Evolutionary conservation across 176 grass and related monocot species (phyloP).

Genomic region (Pontederia crassipes): DNA sequence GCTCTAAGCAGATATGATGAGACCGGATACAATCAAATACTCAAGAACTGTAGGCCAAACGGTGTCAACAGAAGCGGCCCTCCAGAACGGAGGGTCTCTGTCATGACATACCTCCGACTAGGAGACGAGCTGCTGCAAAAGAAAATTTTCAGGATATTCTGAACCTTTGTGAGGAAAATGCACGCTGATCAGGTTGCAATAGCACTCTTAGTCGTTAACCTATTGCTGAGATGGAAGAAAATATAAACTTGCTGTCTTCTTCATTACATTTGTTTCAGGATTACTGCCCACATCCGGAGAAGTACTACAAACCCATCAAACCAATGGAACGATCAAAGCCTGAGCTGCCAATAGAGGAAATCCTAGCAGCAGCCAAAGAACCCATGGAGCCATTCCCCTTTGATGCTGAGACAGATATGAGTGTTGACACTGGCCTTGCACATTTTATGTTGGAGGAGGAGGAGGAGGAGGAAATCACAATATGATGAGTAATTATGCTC

Average conservation of each 20-base stretch:
- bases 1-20: conserved; percentile 61
- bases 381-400: conserved; percentile 40
- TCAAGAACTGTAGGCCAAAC: conserved; percentile 59
- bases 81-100: conserved; percentile 41
- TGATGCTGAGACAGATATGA: conserved; percentile 56
- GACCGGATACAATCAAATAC: conserved; percentile 73
- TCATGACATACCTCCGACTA: conserved; percentile 78
- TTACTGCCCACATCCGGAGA: conserved; percentile 32
- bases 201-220: not conserved
- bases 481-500: no score
- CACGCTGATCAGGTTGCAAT: conserved; percentile 65
- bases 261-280: conserved; percentile 30
- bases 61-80: conserved; percentile 43
- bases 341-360: conserved; percentile 28
- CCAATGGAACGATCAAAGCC: conserved; percentile 39
- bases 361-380: conserved; percentile 36
- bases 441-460: not conserved
- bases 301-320: conserved; percentile 31
- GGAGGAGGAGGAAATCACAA: no score
- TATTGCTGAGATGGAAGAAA: not conserved
- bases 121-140: conserved; percentile 51
- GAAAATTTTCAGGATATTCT: conserved; percentile 60
- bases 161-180: conserved; percentile 77
- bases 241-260: not conserved
- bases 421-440: conserved; percentile 6